Base-by-base conservation (phyloP, 768 basidiomycete species). In the Leccinum broughii region DNA sequence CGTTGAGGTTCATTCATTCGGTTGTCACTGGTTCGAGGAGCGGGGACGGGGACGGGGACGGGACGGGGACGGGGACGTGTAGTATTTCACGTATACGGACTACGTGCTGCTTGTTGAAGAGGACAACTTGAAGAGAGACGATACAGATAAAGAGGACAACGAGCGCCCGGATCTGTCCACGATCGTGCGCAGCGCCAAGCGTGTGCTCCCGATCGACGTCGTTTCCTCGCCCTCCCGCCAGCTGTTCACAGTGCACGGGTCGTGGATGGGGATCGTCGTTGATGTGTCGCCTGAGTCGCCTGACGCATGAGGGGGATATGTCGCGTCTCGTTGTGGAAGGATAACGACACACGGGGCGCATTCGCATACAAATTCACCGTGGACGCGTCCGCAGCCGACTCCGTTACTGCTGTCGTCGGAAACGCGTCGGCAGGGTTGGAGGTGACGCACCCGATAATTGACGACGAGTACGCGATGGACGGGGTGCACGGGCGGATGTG, bases 1-100 rank as follows among this genome's bases (percentile, higher is more conserved):
- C 63, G 15, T 59, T 70, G 59, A 60, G 68, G 9, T 70, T 70
- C 59, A 52, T 68, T 53, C 60, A 70, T 32, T 55, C 65, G 17
- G 15, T 17, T 39, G 7, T 3, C 37, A 39, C 15, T 39, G 37
- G 15, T 7, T 7, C 15, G 14, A 17, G 6, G 5, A 37, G 35
- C 9, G 32, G 26, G 26, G 26, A 28, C 26, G 32, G 32, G 32
- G 26, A 26, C 26, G 26, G 26, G 26, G 26, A 28, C 26, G 26
- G 26, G 26, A 24, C 24, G 24, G 24, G 24, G 32, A 11, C 32
- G 11, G 32, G 32, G 32, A 34, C 32, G 35, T 15, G 35, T 15
- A 4, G 26, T 28, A 28, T 37, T 37, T 70, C 44, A 51, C 54
- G 0, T 70, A 62, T 48, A 65, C 61, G 30, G 68, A 68, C 30